Percentiles rank a stretch among this genome's conserved stretches.
Evolutionary conservation across 768 basidiomycete species (phyloP).

Genomic region (Lactifluus volemus): DNA sequence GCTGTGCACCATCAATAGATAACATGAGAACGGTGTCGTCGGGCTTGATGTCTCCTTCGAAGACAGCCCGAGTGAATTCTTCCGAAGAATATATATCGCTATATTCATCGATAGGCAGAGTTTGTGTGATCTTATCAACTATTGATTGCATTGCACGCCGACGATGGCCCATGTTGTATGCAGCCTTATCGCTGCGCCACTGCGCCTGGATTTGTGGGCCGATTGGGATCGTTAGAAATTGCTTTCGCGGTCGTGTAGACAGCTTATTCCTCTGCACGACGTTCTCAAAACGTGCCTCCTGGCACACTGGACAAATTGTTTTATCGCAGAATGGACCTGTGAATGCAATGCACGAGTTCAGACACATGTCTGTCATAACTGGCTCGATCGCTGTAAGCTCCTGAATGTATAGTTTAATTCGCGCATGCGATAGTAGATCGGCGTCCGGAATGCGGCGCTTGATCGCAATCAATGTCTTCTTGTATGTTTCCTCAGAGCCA

Average conservation of each 20-base stretch:
- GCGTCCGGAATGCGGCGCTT: too few relatives aligned
- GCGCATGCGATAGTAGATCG: too few relatives aligned
- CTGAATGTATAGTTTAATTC: too few relatives aligned
- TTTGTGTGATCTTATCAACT: not conserved
- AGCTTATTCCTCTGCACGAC: not conserved
- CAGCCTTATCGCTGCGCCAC: not conserved
- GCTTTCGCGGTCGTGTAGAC: not conserved
- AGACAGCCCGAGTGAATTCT: slow-evolving; percentile 24
- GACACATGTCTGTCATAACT: not conserved
- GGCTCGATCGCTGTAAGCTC: not conserved
- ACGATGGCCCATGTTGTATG: too few relatives aligned
- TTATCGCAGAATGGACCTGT: too few relatives aligned
- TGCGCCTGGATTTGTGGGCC: not conserved
- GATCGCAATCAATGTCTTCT: too few relatives aligned
- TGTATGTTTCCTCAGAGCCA: too few relatives aligned
- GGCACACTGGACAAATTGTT: not conserved
- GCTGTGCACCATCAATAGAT: too few relatives aligned
- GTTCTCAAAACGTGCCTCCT: not conserved
- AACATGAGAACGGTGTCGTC: too few relatives aligned
- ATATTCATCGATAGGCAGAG: not conserved
- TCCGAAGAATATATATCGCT: not conserved
- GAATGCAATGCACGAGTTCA: not conserved
- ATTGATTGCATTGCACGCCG: too few relatives aligned
- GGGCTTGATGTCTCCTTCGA: slow-evolving; percentile 8
- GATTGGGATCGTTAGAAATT: not conserved